A percentile compares a stretch with the other conserved stretches of the same genome.
phyloP scores from a whole-genome alignment of 768 basidiomycete species.

The Punctularia strigosozonata region DNA sequence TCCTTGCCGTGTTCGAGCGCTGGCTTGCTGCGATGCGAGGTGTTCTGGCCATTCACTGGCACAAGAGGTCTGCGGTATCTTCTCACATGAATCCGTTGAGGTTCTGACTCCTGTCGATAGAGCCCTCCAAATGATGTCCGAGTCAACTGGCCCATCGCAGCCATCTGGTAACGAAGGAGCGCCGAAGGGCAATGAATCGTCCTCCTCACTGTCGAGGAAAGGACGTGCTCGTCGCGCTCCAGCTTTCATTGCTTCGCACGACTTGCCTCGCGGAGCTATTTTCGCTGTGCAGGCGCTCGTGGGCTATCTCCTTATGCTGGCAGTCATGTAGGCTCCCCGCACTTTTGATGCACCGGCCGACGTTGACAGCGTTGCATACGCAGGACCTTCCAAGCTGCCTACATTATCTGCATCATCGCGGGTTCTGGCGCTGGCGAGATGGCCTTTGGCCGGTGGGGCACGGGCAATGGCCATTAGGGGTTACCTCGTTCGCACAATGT shows the following conservation, averaged over 20 bases:
- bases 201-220: too few relatives aligned
- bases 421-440: constrained; percentile 70
- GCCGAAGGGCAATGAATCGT: too few relatives aligned
- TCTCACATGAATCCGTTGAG: not conserved
- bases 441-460: constrained; percentile 47
- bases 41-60: constrained; percentile 47
- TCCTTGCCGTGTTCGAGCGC: constrained; percentile 62
- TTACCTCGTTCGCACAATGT: not conserved
- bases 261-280: constrained; percentile 58
- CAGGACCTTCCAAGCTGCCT: constrained; percentile 81
- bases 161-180: too few relatives aligned
- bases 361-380: too few relatives aligned
- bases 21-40: constrained; percentile 48
- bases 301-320: constrained; percentile 67
- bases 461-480: constrained; percentile 3
- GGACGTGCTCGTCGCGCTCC: constrained; percentile 31
- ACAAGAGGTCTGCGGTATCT: constrained; percentile 30
- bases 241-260: constrained; percentile 58
- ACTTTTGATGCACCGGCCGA: not conserved
- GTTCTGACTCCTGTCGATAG: not conserved
- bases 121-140: not conserved
- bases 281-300: constrained; percentile 53
- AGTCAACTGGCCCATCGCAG: too few relatives aligned
- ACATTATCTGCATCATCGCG: constrained; percentile 57
- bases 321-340: constrained; percentile 62